A percentile compares a stretch with the other conserved stretches of the same genome.
phyloP scores from a whole-genome alignment of 768 basidiomycete genomes.

The Sistotremastrum suecicum region DNA sequence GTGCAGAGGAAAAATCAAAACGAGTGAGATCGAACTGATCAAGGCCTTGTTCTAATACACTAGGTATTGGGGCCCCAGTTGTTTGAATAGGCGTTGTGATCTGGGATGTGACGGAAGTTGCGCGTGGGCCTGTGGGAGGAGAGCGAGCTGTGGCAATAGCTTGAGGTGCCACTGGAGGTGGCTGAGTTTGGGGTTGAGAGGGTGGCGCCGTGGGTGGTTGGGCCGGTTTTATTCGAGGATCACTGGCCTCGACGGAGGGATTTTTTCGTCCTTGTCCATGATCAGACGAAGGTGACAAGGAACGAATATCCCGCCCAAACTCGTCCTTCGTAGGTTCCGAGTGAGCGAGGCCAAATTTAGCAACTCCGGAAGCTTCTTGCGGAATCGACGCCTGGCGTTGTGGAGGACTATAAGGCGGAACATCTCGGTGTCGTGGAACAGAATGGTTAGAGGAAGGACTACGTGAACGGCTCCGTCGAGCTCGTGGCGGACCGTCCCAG shows the following conservation, averaged over 20 bases:
- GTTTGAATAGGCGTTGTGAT: slow-evolving; percentile 21
- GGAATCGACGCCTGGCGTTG: slow-evolving; percentile 23
- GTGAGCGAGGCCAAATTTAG: slow-evolving; percentile 11
- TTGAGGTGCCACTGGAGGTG: background rate
- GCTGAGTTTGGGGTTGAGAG: background rate
- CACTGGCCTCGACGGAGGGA: background rate
- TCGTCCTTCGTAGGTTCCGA: slow-evolving; percentile 54
- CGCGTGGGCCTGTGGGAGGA: slow-evolving; percentile 14
- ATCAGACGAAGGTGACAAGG: slow-evolving; percentile 25
- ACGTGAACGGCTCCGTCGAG: slow-evolving; percentile 53
- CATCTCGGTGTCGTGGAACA: slow-evolving; percentile 27
- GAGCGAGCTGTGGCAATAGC: slow-evolving; percentile 15
- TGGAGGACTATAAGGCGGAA: slow-evolving; percentile 48
- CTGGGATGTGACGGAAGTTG: slow-evolving; percentile 13
- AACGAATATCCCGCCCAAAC: slow-evolving; percentile 72
- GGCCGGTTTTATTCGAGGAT: background rate
- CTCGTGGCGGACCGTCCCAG: slow-evolving; percentile 34
- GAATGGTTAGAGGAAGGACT: slow-evolving; percentile 51
- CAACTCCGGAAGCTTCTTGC: slow-evolving; percentile 11
- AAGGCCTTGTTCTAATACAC: slow-evolving; percentile 29
- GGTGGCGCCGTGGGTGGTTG: background rate
- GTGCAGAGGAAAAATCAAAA: slow-evolving; percentile 61
- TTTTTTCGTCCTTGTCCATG: slow-evolving; percentile 1
- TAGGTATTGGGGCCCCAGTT: slow-evolving; percentile 1
- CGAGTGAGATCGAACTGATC: slow-evolving; percentile 54